Conservation (phyloP, 306 rosid species). For the Psophocarpus tetragonolobus region DNA sequence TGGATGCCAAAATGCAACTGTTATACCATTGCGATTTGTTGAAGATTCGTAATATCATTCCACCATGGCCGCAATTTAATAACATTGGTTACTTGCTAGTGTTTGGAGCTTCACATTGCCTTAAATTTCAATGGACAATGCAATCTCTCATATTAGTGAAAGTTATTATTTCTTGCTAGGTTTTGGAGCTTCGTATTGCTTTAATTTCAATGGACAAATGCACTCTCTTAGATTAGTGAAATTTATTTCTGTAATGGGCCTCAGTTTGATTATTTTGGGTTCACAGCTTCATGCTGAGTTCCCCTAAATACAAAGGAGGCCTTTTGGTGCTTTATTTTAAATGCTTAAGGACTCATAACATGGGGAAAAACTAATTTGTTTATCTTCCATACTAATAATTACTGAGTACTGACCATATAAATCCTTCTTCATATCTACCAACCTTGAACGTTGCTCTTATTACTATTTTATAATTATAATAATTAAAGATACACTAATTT, state of each 20-base stretch:
- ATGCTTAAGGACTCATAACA: background rate
- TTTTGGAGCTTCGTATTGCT: conserved; percentile 10
- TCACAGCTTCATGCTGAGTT: background rate
- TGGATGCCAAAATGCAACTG: too few species aligned
- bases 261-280: background rate
- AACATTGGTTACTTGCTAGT: too few species aligned
- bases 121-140: too few species aligned
- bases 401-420: background rate
- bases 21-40: too few species aligned
- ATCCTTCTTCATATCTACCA: background rate
- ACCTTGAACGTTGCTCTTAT: background rate
- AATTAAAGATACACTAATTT: background rate
- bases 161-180: too few species aligned
- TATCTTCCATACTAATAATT: background rate
- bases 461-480: conserved; percentile 8
- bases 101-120: too few species aligned
- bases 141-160: too few species aligned
- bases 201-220: background rate
- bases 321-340: background rate
- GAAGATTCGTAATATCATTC: too few species aligned
- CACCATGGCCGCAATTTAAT: too few species aligned
- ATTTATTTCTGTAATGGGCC: background rate
- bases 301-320: background rate
- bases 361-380: background rate
- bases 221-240: background rate